A percentile compares a stretch with the other conserved stretches of the same genome.
Evolutionary conservation across 1,284 basidiomycete species (phyloP).

Genomic region (Blastosporella zonata): DNA sequence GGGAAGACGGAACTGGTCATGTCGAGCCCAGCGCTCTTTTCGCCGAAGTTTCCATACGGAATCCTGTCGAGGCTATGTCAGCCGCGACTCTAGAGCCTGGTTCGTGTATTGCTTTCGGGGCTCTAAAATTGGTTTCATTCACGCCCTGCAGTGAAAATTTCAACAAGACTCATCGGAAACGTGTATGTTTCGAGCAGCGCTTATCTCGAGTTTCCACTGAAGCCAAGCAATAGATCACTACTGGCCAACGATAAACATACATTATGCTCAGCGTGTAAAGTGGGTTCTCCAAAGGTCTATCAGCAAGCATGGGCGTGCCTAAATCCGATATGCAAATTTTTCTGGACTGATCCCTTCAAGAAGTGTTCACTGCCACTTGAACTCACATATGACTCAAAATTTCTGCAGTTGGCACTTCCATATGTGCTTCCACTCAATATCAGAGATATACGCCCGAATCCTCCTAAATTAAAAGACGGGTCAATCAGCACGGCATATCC

Average conservation of each 20-base stretch:
- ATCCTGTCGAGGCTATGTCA: neutral
- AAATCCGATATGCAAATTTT: slow-evolving; percentile 48
- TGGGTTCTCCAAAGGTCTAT: slow-evolving; percentile 53
- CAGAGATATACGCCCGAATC: slow-evolving; percentile 23
- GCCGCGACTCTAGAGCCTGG: neutral
- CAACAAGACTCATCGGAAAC: neutral
- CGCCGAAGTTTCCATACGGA: neutral
- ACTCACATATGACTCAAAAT: slow-evolving; percentile 42
- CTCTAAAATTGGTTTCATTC: neutral
- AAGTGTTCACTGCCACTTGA: slow-evolving; percentile 33
- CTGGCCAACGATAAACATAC: slow-evolving; percentile 14
- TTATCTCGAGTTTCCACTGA: neutral
- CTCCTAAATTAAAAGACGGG: slow-evolving; percentile 19
- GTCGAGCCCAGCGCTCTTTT: neutral
- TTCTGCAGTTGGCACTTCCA: slow-evolving; percentile 37
- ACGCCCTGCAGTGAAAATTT: neutral
- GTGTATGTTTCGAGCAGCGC: neutral
- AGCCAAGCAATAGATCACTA: neutral
- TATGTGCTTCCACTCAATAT: slow-evolving; percentile 25
- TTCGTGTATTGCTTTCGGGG: neutral
- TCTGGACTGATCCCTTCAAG: slow-evolving; percentile 42
- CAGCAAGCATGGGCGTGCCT: slow-evolving; percentile 59
- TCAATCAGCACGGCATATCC: slow-evolving; percentile 48
- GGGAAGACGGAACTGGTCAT: neutral
- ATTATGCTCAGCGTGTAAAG: slow-evolving; percentile 34